Percentiles rank a stretch among this genome's conserved stretches.
Evolutionary conservation across 129 eudicot species (phyloP).

Genomic region (Helichrysum umbraculigerum): DNA sequence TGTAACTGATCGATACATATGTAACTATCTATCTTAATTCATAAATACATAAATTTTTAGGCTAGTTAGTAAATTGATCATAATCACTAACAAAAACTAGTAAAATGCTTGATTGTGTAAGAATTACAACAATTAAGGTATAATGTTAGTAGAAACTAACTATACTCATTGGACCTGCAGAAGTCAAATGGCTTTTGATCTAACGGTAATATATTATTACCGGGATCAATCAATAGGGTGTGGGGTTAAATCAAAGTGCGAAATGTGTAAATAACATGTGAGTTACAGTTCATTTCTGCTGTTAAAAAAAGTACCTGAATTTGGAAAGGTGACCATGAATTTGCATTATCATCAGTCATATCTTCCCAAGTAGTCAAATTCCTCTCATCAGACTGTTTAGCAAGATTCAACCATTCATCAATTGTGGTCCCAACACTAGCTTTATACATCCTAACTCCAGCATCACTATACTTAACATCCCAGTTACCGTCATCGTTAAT

Average conservation of each 20-base stretch:
- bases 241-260: no score
- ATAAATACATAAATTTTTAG: neutral
- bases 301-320: constrained; percentile 40
- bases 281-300: neutral
- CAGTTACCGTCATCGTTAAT: constrained; percentile 41
- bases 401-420: constrained; percentile 67
- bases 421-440: constrained; percentile 46
- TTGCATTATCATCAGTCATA: constrained; percentile 55
- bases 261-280: neutral
- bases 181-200: no score
- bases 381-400: constrained; percentile 49
- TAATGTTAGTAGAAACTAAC: no score
- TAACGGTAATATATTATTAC: no score
- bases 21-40: neutral
- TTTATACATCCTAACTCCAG: constrained; percentile 57
- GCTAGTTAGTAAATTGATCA: no score
- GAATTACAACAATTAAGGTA: no score
- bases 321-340: constrained; percentile 66
- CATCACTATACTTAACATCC: constrained; percentile 61
- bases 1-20: neutral
- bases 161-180: no score
- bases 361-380: constrained; percentile 58
- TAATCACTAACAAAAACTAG: no score
- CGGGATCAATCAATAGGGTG: no score
- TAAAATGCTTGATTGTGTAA: no score